Conservation (phyloP, 176 grass and related monocot species). For the Elymus sibiricus region DNA sequence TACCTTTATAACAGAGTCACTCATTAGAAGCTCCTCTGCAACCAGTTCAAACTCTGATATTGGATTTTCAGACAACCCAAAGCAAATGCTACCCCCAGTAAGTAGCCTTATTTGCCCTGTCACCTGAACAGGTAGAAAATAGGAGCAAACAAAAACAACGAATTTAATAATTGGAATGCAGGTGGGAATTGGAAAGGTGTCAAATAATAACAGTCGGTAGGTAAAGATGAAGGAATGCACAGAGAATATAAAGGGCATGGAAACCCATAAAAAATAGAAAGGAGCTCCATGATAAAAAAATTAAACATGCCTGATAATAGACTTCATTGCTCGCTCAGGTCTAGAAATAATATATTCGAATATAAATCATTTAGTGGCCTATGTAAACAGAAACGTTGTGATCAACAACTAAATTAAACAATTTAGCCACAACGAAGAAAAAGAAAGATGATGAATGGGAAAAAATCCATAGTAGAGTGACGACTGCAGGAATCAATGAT, state of each 20-base stretch:
- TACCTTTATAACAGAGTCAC: slow-evolving; percentile 98
- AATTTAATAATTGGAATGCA: slow-evolving; percentile 23
- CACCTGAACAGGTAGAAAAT: slow-evolving; percentile 57
- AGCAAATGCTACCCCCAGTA: slow-evolving; percentile 88
- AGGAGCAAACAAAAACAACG: not conserved
- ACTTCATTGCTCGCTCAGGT: not conserved
- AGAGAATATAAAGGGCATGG: not conserved
- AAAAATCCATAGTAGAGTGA: not conserved
- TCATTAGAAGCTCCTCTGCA: slow-evolving; percentile 98
- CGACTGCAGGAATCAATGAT: not conserved
- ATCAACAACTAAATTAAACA: not conserved
- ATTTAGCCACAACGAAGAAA: not conserved
- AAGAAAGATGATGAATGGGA: not conserved
- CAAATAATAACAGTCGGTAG: not conserved
- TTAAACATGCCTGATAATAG: not conserved
- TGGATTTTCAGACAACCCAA: slow-evolving; percentile 92
- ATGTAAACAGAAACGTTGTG: not conserved
- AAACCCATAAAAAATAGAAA: not conserved
- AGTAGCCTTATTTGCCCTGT: slow-evolving; percentile 96
- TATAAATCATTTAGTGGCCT: not conserved
- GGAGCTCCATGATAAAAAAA: not conserved
- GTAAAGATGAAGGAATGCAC: not conserved
- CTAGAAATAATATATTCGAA: not conserved
- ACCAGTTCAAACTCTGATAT: slow-evolving; percentile 99
- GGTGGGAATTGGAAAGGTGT: not conserved